Base-by-base conservation (phyloP, 345 rosid genomes). In the Eucalyptus curtisii region DNA sequence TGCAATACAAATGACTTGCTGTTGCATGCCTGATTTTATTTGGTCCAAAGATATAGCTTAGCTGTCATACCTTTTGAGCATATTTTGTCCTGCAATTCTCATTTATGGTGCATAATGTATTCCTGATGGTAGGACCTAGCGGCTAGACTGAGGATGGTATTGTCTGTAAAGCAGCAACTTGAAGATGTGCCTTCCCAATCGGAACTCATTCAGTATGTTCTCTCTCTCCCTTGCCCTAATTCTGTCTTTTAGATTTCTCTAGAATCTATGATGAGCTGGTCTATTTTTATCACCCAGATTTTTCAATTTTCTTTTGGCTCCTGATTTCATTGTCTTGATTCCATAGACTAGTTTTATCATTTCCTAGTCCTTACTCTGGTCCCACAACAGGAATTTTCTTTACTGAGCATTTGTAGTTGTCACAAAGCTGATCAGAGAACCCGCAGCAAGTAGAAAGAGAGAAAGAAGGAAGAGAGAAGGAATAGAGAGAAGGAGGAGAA, bases 191-290 rank as follows among this genome's bases (percentile, higher is more conserved):
- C 99, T 86, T 93, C 95, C 87, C 97, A 94, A 37, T 92, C 95
- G 52, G 99, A 97, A 88, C 96, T 96, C 64, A 92, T 93, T 86
- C 99, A 96, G 99, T 97, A 95, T 90, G 99, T 80, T 90, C n/a
- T 42, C 88, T 76, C 12, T 22, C 50, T 66, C 53, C 47, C 50
- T 64, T 52, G 81, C 79, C 66, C 50, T 87, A 76, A 57, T 48
- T 85, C 85, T 52, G 24, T 53, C 13, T 7, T 48, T 61, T 52
- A 47, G 86, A 44, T 49, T 79, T 50, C 82, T 55, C 50, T 81
- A 55, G 61, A 76, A 42, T 76, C 49, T 33, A 42, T 33, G 31
- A 37, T 47, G 55, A 42, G n/a, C 71, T 88, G 86, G 61, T 42
- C 86, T 53, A 10, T 4, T 81, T 53, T 85, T 30, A 47, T 86